These are phyloP conservation scores for Solanum piurae DNA, from an alignment of 257 asterid species.

Conservation along the genomic window DNA sequence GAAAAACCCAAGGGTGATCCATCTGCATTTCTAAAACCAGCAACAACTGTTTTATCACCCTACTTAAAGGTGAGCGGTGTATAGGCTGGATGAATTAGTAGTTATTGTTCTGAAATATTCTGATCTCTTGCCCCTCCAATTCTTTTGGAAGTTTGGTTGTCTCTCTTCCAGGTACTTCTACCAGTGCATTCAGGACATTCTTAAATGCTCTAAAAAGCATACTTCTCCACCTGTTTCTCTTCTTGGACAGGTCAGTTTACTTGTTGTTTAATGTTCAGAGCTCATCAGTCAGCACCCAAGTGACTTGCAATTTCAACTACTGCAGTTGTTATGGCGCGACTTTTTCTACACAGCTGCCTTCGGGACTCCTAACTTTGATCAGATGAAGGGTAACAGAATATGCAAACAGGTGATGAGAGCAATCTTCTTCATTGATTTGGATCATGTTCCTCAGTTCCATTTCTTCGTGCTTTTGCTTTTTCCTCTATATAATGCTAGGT, in stretches of 20 bases:
- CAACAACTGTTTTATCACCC: conserved; percentile 88
- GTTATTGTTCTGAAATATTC: conserved; percentile 6
- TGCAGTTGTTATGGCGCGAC: conserved; percentile 88
- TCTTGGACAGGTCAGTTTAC: conserved; percentile 71
- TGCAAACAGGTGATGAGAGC: conserved; percentile 72
- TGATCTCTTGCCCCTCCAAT: conserved; percentile 22
- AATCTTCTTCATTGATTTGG: neutral
- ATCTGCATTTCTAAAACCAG: conserved; percentile 74
- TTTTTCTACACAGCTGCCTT: conserved; percentile 84
- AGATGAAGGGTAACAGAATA: conserved; percentile 67
- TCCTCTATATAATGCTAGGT: neutral
- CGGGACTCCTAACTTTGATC: conserved; percentile 82
- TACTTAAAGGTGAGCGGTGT: conserved; percentile 64
- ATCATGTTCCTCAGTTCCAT: neutral
- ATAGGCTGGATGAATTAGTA: neutral
- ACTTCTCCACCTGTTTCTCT: conserved; percentile 98
- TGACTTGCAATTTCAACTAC: conserved; percentile 16
- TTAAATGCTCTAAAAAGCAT: conserved; percentile 49
- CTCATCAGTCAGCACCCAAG: neutral
- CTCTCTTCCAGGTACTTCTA: conserved; percentile 91
- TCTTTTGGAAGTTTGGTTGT: conserved; percentile 83
- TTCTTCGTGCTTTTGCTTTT: neutral
- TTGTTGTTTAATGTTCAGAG: neutral
- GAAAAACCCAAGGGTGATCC: conserved; percentile 99
- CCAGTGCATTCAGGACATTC: conserved; percentile 78